These are phyloP conservation scores for Neonectria faginata DNA, from an alignment of 2,329 filamentous ascomycete species.

Conservation along the genomic window DNA sequence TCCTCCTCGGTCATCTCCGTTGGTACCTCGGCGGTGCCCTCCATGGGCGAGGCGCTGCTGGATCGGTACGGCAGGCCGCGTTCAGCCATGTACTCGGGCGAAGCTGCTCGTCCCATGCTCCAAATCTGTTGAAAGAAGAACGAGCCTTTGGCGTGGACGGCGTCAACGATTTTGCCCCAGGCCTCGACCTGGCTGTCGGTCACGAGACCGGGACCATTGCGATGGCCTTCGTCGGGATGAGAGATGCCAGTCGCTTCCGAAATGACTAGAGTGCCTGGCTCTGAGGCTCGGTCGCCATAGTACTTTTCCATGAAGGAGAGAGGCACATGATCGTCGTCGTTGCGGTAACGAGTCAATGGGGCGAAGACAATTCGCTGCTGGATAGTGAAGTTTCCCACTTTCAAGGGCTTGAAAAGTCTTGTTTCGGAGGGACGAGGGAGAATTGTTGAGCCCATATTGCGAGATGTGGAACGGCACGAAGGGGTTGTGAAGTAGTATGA, in stretches of 20 bases:
- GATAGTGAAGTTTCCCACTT: conserved; percentile 36
- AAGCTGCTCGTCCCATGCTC: conserved; percentile 39
- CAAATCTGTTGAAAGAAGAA: conserved; percentile 47
- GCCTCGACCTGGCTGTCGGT: conserved; percentile 43
- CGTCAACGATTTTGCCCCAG: conserved; percentile 46
- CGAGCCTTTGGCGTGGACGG: conserved; percentile 46
- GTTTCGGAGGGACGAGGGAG: conserved; percentile 23
- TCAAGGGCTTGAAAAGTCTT: conserved; percentile 41
- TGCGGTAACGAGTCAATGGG: conserved; percentile 61
- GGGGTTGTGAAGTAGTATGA: neutral
- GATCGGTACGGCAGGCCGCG: conserved; percentile 47
- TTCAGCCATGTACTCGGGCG: conserved; percentile 34
- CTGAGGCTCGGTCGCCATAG: conserved; percentile 52
- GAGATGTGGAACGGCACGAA: neutral
- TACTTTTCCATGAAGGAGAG: conserved; percentile 45
- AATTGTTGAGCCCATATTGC: conserved; percentile 18
- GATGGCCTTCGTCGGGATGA: conserved; percentile 37
- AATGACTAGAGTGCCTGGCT: conserved; percentile 56
- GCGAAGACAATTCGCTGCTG: conserved; percentile 44
- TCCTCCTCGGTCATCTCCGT: conserved; percentile 72
- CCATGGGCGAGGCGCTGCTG: conserved; percentile 36
- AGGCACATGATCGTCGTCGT: conserved; percentile 53
- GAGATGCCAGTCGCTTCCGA: conserved; percentile 48
- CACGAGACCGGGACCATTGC: conserved; percentile 58
- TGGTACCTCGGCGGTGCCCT: conserved; percentile 49